Evolutionary conservation across 257 asterid species (phyloP).

Genomic region (Gynochthodes officinalis): DNA sequence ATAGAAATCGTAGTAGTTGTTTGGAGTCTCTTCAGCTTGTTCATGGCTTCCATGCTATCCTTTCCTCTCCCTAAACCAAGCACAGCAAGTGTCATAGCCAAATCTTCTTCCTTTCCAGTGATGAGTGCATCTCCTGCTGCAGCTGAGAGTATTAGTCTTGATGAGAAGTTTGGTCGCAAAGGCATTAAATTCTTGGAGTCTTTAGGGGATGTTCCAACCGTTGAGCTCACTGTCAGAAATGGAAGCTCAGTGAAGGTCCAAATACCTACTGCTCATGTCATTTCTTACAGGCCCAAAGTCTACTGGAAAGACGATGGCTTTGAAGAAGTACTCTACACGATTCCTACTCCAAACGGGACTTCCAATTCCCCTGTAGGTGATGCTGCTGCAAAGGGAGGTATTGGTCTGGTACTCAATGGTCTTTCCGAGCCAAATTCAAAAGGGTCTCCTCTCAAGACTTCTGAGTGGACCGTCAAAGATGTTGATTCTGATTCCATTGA

Average conservation of each 20-base stretch:
- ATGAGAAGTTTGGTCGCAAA: constrained; percentile 59
- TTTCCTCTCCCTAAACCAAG: constrained; percentile 41
- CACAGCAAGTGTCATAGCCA: constrained; percentile 12
- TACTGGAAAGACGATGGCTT: constrained; percentile 86
- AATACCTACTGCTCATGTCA: constrained; percentile 58
- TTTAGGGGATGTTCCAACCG: constrained; percentile 28
- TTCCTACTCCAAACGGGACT: constrained; percentile 18
- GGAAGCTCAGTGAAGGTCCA: constrained; percentile 74
- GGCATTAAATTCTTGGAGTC: constrained; percentile 57
- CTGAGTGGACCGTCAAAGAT: constrained; percentile 64
- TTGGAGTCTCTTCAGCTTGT: not conserved
- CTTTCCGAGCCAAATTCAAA: constrained; percentile 25
- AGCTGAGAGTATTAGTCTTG: constrained; percentile 36
- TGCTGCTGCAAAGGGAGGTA: constrained; percentile 48
- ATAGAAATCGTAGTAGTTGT: not conserved
- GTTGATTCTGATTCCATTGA: constrained; percentile 78
- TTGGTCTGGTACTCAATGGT: constrained; percentile 59
- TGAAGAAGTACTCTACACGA: constrained; percentile 67
- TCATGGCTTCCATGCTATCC: constrained; percentile 64
- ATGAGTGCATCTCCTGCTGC: constrained; percentile 23
- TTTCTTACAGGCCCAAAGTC: constrained; percentile 76
- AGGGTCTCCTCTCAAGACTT: constrained; percentile 4
- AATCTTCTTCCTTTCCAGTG: constrained; percentile 29
- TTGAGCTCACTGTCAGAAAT: constrained; percentile 68
- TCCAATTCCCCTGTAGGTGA: not conserved